Percentiles rank a stretch among this genome's conserved stretches.
Conservation (phyloP, 805 yeast species). For the Yamadazyma phyllophila region DNA sequence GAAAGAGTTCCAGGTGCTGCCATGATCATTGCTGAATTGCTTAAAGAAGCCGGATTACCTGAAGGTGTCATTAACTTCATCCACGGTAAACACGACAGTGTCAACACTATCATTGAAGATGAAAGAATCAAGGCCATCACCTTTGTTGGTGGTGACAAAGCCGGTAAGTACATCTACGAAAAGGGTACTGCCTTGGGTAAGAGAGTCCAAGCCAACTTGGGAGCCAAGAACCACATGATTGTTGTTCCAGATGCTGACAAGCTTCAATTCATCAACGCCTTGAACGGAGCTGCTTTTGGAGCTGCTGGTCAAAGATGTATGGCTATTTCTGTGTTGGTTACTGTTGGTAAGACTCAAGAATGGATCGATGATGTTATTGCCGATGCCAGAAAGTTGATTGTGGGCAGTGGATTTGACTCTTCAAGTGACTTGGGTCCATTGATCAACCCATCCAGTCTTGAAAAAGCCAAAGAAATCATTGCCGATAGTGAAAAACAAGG, state of each 20-base stretch:
- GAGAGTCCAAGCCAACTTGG: conserved; percentile 74
- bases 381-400: conserved; percentile 55
- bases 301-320: conserved; percentile 86
- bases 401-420: conserved; percentile 64
- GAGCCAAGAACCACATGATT: conserved; percentile 76
- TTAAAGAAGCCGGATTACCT: conserved; percentile 72
- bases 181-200: conserved; percentile 67
- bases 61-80: conserved; percentile 69
- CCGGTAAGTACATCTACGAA: conserved; percentile 70
- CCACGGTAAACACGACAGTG: conserved; percentile 73
- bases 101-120: conserved; percentile 66
- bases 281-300: conserved; percentile 76
- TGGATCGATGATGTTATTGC: conserved; percentile 62
- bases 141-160: conserved; percentile 77
- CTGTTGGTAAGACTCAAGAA: conserved; percentile 63
- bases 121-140: conserved; percentile 75
- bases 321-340: conserved; percentile 71
- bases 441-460: conserved; percentile 57
- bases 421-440: conserved; percentile 72
- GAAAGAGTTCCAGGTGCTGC: conserved; percentile 85
- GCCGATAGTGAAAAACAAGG: conserved; percentile 57
- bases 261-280: conserved; percentile 58
- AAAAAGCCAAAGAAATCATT: conserved; percentile 55
- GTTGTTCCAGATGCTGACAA: conserved; percentile 73
- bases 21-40: conserved; percentile 68